A percentile compares a stretch with the other conserved stretches of the same genome.
These are phyloP conservation scores for Lumnitzera littorea DNA, from an alignment of 345 rosid species.

Conservation along the genomic window DNA sequence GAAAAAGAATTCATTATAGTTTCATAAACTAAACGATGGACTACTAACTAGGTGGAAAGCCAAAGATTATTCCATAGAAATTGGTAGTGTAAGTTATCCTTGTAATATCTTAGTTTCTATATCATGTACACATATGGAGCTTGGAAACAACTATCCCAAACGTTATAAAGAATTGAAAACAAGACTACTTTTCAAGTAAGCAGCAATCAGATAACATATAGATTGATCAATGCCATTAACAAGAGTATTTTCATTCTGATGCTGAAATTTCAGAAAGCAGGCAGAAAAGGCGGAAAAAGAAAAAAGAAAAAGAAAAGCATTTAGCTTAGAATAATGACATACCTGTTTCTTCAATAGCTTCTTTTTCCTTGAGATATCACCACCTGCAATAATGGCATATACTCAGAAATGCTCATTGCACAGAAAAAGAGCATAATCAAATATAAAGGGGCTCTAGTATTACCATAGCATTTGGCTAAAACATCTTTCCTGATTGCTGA, in stretches of 20 bases:
- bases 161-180: no score
- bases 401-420: neutral
- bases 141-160: no score
- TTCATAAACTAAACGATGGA: no score
- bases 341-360: constrained; percentile 98
- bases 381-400: constrained; percentile 42
- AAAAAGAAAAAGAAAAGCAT: neutral
- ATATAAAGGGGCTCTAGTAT: constrained; percentile 1
- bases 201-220: no score
- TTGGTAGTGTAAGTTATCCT: no score
- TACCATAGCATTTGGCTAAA: constrained; percentile 95
- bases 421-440: neutral
- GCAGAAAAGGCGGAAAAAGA: neutral
- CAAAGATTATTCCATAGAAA: no score
- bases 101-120: no score
- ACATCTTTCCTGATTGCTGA: constrained; percentile 98
- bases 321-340: constrained; percentile 1
- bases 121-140: no score
- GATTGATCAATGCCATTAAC: neutral
- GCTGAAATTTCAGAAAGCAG: neutral
- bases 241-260: neutral
- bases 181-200: no score
- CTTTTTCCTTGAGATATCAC: constrained; percentile 92
- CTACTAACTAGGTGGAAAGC: no score
- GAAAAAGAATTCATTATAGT: no score